These are phyloP conservation scores for Aureobasidium namibiae DNA, from an alignment of 2,329 filamentous ascomycete species.

Conservation along the genomic window DNA sequence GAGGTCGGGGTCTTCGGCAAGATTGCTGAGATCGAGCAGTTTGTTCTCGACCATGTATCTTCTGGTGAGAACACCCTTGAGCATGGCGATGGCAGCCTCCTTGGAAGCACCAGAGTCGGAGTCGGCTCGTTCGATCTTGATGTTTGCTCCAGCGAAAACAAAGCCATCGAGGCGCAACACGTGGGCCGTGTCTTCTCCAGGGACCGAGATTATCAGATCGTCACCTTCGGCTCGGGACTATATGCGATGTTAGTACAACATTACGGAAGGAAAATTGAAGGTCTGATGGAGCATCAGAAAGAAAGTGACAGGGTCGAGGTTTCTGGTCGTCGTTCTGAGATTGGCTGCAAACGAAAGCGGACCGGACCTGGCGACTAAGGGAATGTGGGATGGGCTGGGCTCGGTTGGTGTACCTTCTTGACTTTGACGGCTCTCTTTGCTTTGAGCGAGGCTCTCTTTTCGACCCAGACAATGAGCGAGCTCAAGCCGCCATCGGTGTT, in stretches of 20 bases:
- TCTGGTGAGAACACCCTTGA: slow-evolving; percentile 62
- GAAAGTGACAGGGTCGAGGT: slow-evolving; percentile 13
- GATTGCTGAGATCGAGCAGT: slow-evolving; percentile 71
- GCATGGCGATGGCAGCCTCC: slow-evolving; percentile 52
- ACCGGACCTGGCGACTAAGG: slow-evolving; percentile 18
- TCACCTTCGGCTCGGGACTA: slow-evolving; percentile 29
- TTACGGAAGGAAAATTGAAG: background rate
- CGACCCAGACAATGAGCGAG: slow-evolving; percentile 32
- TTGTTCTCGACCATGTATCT: slow-evolving; percentile 67
- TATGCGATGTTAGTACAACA: slow-evolving; percentile 20
- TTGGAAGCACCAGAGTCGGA: slow-evolving; percentile 23
- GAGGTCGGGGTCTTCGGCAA: slow-evolving; percentile 65
- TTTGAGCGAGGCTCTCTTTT: slow-evolving; percentile 30
- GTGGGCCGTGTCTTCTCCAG: slow-evolving; percentile 26
- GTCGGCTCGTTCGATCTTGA: slow-evolving; percentile 27
- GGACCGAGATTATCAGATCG: slow-evolving; percentile 30
- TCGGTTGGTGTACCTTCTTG: slow-evolving; percentile 27
- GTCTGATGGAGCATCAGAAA: slow-evolving; percentile 13
- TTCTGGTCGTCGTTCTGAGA: slow-evolving; percentile 25
- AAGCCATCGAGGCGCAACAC: slow-evolving; percentile 33
- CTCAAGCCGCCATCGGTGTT: slow-evolving; percentile 28
- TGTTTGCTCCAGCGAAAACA: slow-evolving; percentile 31
- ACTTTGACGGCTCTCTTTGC: slow-evolving; percentile 27
- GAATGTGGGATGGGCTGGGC: background rate
- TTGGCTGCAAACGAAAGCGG: slow-evolving; percentile 23